Base-by-base conservation (phyloP, 768 basidiomycete genomes). In the Suillus subalutaceus region DNA sequence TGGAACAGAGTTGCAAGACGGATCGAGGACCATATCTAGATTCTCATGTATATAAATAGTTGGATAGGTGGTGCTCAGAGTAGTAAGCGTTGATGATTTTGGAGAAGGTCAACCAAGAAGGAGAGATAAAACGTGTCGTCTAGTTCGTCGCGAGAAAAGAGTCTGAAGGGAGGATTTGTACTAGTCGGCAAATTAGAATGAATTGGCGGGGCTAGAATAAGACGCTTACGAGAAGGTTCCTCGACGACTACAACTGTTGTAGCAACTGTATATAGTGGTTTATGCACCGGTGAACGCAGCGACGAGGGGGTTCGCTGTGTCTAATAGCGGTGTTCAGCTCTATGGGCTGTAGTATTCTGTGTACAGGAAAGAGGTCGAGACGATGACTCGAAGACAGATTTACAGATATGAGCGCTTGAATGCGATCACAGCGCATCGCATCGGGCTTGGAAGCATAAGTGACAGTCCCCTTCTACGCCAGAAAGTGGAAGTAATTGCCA, bases 291-390 rank as follows among this genome's bases (percentile, higher is more conserved):
- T n/a, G 23, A 12, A 60, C 59, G 59, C 59, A 60, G 59, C 59
- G 59, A 60, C 18, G 41, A 43, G 18, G 43, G 30, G 41, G 41
- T 16, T 60, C 41, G 41, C 59, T 43, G 59, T 18, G 59, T 43
- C 26, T 60, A 30, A 58, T 15, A 6, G 5, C 57, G 57, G 57
- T 26, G 38, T 38, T 58, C 7, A 26, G 57, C 23, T 4, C 23
- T 26, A 6, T 16, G 35, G 57, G 57, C 57, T 40, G 57, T 41
- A 59, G 23, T 41, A 40, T 40, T 59, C 58, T 59, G 40, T 43
- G 59, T 60, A 60, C 41, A 60, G 58, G 58, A 59, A 59, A 41
- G 58, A 26, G 43, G 41, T 43, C 6, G 30, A 43, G 59, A 59
- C 13, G 40, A 30, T 13, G 59, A 43, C 30, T 41, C 26, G 40